A percentile compares a stretch with the other conserved stretches of the same genome.
phyloP scores from a whole-genome alignment of 106 monocot species.

The Acorus calamus region DNA sequence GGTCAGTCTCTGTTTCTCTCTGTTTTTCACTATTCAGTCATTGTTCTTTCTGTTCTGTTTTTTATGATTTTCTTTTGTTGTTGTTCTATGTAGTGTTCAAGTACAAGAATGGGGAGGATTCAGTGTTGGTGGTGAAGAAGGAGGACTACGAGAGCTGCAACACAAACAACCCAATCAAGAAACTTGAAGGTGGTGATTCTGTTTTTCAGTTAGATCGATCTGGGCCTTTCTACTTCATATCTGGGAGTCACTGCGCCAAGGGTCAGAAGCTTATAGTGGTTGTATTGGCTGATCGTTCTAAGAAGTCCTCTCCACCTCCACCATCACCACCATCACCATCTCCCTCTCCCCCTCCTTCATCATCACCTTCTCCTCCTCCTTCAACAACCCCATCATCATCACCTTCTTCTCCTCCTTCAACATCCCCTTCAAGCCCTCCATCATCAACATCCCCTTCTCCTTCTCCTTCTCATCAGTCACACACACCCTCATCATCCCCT shows the following conservation, averaged over 20 bases:
- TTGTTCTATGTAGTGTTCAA: conserved; percentile 41
- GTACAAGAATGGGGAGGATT: conserved; percentile 55
- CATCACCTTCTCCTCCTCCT: conserved; percentile 2
- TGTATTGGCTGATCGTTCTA: conserved; percentile 27
- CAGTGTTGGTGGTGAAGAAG: conserved; percentile 54
- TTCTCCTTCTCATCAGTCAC: not conserved
- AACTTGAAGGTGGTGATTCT: conserved; percentile 28
- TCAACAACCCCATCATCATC: not conserved
- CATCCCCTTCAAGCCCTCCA: not conserved
- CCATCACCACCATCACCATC: not conserved
- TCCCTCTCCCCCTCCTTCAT: not conserved
- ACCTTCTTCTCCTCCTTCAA: conserved; percentile 2
- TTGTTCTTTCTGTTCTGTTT: not conserved
- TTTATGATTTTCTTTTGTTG: conserved; percentile 1
- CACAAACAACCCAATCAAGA: conserved; percentile 28
- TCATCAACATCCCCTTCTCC: not conserved
- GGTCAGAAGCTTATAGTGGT: conserved; percentile 58
- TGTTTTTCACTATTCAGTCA: not conserved
- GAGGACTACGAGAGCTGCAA: conserved; percentile 47
- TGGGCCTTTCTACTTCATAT: conserved; percentile 65
- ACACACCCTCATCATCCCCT: not conserved
- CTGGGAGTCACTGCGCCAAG: conserved; percentile 43
- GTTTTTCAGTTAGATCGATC: conserved; percentile 39
- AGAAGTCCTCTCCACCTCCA: not conserved
- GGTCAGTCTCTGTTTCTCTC: conserved; percentile 23